A percentile compares a stretch with the other conserved stretches of the same genome.
These are phyloP conservation scores for Artomyces pyxidatus DNA, from an alignment of 768 basidiomycete species.

Conservation along the genomic window DNA sequence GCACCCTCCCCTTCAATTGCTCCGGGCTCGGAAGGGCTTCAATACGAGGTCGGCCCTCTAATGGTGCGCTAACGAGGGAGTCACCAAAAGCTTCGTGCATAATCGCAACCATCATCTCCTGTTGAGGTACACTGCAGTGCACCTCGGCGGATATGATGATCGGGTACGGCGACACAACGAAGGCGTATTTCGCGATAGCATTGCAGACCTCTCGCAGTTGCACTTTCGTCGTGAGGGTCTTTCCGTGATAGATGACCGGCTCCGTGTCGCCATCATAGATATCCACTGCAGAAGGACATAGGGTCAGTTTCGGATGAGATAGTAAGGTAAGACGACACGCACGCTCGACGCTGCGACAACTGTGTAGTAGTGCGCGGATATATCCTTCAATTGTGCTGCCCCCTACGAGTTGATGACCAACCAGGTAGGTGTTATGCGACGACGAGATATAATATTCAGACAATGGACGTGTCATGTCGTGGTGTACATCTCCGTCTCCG, in stretches of 20 bases:
- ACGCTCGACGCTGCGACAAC: slow-evolving; percentile 94
- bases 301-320: neutral
- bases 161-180: slow-evolving; percentile 85
- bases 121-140: slow-evolving; percentile 73
- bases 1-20: slow-evolving; percentile 64
- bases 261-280: slow-evolving; percentile 83
- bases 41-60: slow-evolving; percentile 42
- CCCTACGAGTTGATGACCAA: slow-evolving; percentile 81
- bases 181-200: slow-evolving; percentile 85
- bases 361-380: slow-evolving; percentile 80
- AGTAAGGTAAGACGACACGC: slow-evolving; percentile 24
- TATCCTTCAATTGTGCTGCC: slow-evolving; percentile 89
- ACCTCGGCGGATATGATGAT: slow-evolving; percentile 91
- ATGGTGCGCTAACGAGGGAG: slow-evolving; percentile 37
- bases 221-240: slow-evolving; percentile 80
- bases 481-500: slow-evolving; percentile 46
- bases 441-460: slow-evolving; percentile 85
- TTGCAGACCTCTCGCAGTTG: slow-evolving; percentile 71
- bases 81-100: slow-evolving; percentile 58
- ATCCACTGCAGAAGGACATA: slow-evolving; percentile 52
- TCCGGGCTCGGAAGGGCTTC: slow-evolving; percentile 75
- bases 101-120: slow-evolving; percentile 70
- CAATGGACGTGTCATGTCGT: slow-evolving; percentile 86
- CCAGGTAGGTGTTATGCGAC: slow-evolving; percentile 89
- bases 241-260: slow-evolving; percentile 85